Evolutionary conservation across 805 yeast species (phyloP).

Genomic region (Barnettozyma vustinii): DNA sequence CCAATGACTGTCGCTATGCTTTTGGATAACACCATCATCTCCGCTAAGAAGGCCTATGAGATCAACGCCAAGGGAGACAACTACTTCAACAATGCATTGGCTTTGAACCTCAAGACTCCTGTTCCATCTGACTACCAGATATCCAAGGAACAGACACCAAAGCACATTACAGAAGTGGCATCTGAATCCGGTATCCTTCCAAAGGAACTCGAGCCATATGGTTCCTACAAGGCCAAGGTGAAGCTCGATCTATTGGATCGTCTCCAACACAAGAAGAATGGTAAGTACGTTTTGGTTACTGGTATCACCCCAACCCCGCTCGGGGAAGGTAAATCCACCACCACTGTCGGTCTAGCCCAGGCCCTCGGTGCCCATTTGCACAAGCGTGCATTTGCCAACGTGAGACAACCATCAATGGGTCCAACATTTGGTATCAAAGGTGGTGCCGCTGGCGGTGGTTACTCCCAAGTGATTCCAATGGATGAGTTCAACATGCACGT

Average conservation of each 20-base stretch:
- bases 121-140: conserved; percentile 81
- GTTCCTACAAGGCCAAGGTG: conserved; percentile 73
- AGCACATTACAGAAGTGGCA: conserved; percentile 63
- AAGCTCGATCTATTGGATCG: conserved; percentile 59
- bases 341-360: conserved; percentile 95
- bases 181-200: conserved; percentile 62
- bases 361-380: conserved; percentile 89
- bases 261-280: conserved; percentile 53
- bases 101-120: conserved; percentile 51
- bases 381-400: conserved; percentile 83
- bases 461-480: conserved; percentile 97
- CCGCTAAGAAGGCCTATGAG: conserved; percentile 50
- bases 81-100: conserved; percentile 41
- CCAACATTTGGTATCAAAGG: conserved; percentile 99
- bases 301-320: conserved; percentile 98
- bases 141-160: conserved; percentile 71
- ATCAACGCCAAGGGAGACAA: conserved; percentile 18
- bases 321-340: conserved; percentile 97
- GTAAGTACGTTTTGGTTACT: conserved; percentile 76
- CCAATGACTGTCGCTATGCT: conserved; percentile 89
- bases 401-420: conserved; percentile 98
- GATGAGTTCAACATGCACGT: conserved; percentile 97
- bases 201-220: conserved; percentile 68
- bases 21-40: conserved; percentile 62
- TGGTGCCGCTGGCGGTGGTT: conserved; percentile 99